Evolutionary conservation across 441 rosid species (phyloP).

Genomic region (Mallotus japonicus): DNA sequence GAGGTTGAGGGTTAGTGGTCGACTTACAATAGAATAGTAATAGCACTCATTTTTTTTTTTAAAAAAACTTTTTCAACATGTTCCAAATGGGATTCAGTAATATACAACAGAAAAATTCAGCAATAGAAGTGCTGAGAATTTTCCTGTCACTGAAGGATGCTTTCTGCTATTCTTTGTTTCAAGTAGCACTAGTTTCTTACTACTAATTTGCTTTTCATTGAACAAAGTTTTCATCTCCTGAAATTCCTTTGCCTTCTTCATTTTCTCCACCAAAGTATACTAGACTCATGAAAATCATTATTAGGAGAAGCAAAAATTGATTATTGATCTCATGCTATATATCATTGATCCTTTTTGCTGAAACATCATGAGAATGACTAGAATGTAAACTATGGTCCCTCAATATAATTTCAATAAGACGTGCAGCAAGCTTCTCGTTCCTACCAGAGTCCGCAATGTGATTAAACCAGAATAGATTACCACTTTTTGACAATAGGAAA

Average conservation of each 20-base stretch:
- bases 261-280: not conserved
- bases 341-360: not conserved
- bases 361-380: not conserved
- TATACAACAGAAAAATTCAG: not conserved
- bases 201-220: not conserved
- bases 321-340: not conserved
- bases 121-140: not conserved
- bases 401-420: constrained; percentile 1
- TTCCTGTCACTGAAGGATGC: not conserved
- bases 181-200: not conserved
- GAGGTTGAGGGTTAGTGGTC: not conserved
- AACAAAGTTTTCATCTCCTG: not conserved
- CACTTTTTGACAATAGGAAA: not conserved
- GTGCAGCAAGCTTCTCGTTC: not conserved
- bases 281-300: not conserved
- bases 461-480: not conserved
- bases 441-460: not conserved
- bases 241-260: not conserved
- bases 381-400: too few species aligned
- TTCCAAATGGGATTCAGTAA: not conserved
- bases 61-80: not conserved
- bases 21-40: not conserved
- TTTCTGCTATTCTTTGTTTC: not conserved
- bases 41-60: not conserved
- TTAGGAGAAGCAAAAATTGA: not conserved